Percentiles rank a stretch among this genome's conserved stretches.
Conservation (phyloP, 176 grass and related monocot species). For the Bolboschoenus planiculmis region DNA sequence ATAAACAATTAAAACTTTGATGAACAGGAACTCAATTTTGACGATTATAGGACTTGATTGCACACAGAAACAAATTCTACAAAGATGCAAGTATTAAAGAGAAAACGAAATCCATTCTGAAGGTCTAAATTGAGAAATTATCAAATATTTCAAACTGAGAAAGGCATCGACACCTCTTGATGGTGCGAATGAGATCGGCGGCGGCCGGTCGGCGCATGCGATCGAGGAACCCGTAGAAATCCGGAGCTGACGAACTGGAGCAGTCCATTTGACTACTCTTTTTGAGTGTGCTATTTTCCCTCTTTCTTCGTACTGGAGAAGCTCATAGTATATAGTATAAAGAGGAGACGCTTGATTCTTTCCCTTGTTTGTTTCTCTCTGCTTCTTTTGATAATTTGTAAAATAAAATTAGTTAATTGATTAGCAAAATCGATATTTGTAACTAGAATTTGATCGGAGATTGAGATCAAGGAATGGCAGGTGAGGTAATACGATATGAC, state of each 20-base stretch:
- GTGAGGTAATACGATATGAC: no score
- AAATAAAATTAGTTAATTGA: no score
- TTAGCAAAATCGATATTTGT: no score
- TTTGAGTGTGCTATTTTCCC: neutral
- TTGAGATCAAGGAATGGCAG: no score
- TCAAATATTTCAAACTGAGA: neutral
- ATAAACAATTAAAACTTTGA: neutral
- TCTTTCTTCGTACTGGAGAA: neutral
- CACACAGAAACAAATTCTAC: no score
- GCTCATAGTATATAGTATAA: no score
- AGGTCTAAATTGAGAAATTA: neutral
- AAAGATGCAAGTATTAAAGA: no score
- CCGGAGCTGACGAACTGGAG: slow-evolving; percentile 32
- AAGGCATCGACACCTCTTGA: slow-evolving; percentile 49
- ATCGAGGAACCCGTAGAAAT: slow-evolving; percentile 78
- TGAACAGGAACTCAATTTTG: neutral
- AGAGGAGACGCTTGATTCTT: no score
- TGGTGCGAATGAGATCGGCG: slow-evolving; percentile 52
- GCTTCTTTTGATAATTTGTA: no score
- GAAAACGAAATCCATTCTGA: neutral
- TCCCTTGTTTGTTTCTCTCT: no score
- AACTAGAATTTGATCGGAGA: no score
- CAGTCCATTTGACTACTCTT: neutral
- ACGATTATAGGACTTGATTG: neutral
- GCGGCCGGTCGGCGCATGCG: slow-evolving; percentile 83